These are phyloP conservation scores for Cutaneotrichosporon dermatis DNA, from an alignment of 1,284 basidiomycete species.

Conservation along the genomic window DNA sequence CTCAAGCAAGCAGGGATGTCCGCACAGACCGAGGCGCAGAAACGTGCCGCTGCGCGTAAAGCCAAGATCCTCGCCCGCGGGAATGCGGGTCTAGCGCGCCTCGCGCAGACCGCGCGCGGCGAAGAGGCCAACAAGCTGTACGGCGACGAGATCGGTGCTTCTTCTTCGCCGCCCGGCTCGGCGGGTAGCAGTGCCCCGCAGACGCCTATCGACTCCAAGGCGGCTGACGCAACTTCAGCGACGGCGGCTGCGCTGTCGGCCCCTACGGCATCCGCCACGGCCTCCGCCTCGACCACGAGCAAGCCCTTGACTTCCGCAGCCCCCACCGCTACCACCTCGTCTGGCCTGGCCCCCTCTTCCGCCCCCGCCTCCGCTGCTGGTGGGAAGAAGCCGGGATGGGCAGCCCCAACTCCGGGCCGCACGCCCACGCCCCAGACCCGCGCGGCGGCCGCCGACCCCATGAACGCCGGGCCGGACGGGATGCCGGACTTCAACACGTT, in stretches of 20 bases:
- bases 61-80: constrained; percentile 50
- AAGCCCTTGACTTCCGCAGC: not conserved
- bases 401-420: not conserved
- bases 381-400: constrained; percentile 6
- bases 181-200: not conserved
- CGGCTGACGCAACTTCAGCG: too few relatives aligned
- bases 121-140: constrained; percentile 46
- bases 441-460: constrained; percentile 2
- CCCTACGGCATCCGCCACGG: not conserved
- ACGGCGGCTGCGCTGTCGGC: too few relatives aligned
- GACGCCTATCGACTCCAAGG: not conserved
- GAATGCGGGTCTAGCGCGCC: constrained; percentile 42
- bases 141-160: constrained; percentile 21
- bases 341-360: not conserved
- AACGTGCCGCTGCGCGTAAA: constrained; percentile 46
- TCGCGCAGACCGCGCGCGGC: constrained; percentile 47
- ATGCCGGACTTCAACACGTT: constrained; percentile 32
- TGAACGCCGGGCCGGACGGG: constrained; percentile 24
- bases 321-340: not conserved
- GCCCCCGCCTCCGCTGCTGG: too few relatives aligned
- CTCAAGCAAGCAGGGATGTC: constrained; percentile 15
- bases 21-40: constrained; percentile 35
- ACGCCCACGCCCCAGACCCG: not conserved
- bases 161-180: not conserved
- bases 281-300: too few relatives aligned